Evolutionary conservation across 1,284 basidiomycete genomes (phyloP), one percentile per base, ranked within the genome.

Genomic region (Pseudozyma hubeiensis): DNA sequence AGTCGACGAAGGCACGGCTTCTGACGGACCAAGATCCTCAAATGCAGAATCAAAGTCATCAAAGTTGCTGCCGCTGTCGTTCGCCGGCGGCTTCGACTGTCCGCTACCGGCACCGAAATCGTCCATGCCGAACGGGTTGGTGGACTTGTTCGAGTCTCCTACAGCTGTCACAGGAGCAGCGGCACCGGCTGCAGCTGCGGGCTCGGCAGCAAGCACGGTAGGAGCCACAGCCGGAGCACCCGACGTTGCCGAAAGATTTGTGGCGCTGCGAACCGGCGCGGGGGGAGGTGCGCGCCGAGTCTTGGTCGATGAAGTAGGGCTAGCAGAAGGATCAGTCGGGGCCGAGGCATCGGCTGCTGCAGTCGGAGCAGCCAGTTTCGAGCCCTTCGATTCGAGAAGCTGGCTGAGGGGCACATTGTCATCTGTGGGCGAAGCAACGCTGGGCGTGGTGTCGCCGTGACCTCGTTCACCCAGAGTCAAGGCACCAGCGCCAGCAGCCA

Each of bases 1-100:
- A 11, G 49, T 46, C 17, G 67, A 44, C 19, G 61, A 48, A 17
- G 72, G 76, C n/a, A 78, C 76, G 24, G 75, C 64, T 29, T 77
- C 62, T 0, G 74, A 66, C 1, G 76, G 72, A 10, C 81, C 81
- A 17, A 84, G 64, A 46, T 82, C 81, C 37, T 80, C 77, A 48
- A 84, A 84, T 0, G 82, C 82, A 34, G 76, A 71, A 34, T 84
- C 82, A 51, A 84, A 84, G 51, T 84, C 82, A 57, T 84, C 81
- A 51, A 81, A 71, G 43, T 64, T 55, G 68, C 54, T 65, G 33
- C 66, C 66, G 40, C 75, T 60, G 33, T 57, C 64, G 31, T 65
- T 66, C 57, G 70, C 24, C n/a, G n/a, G n/a, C n/a, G n/a, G n/a
- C n/a, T n/a, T n/a, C n/a, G n/a, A n/a, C n/a, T n/a, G n/a, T n/a